Base-by-base conservation (phyloP, 139 green algal genomes). In the Chara braunii region DNA sequence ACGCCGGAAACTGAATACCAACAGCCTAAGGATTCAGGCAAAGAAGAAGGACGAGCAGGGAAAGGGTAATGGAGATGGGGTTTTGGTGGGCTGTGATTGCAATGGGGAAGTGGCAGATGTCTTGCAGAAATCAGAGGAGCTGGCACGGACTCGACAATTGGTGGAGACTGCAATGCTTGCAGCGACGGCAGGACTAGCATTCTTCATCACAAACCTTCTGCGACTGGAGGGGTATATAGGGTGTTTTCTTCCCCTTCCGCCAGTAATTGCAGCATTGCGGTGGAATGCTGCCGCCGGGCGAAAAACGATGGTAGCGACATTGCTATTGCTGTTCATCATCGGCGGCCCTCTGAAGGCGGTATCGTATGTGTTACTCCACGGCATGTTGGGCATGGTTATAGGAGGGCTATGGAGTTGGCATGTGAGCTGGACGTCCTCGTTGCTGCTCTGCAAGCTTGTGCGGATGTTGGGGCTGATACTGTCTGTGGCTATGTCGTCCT, bases 301-400 rank as follows among this genome's bases (percentile, higher is more conserved):
- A 6, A 72, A 69, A 32, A 71, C 56, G 40, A 61, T 71, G 65
- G 65, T 72, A 67, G 60, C 60, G 7, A 70, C 60, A 9, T 23
- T 26, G 8, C 51, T 70, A 34, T 51, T 70, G 51, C 60, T 70
- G 51, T 52, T 70, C 18, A 51, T 70, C 26, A 45, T 70, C 6
- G 7, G 48, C 22, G 60, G 60, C 4, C 60, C 60, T 4, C 51
- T 70, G 8, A 70, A 24, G 24, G 60, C 60, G 4, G 9, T 70
- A 8, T 54, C 51, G 28, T 70, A 70, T 23, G 4, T 70, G 24
- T 23, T 70, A 22, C 40, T 18, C 18, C 40, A 48, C 40, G 18
- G 40, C 40, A 26, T 18, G 40, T 18, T 48, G 40, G 40, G 40
- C 40, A 18, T 48, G 40, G 40, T 18, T 18, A 48, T 48, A 18